Evolutionary conservation across 179 eudicot genomes (phyloP).

Genomic region (Beta corolliflora): DNA sequence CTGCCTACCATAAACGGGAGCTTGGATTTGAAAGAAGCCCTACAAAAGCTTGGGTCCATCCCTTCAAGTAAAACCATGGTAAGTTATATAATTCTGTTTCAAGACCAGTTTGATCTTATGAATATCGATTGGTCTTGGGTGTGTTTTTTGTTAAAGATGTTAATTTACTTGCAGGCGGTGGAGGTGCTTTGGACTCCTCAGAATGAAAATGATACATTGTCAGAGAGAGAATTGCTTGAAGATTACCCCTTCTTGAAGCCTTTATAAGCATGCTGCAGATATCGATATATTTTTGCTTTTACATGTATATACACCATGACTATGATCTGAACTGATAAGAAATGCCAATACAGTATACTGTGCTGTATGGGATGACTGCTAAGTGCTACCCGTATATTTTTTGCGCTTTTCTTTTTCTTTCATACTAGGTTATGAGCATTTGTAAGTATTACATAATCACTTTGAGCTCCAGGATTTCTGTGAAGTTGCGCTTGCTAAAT

Average conservation of each 20-base stretch:
- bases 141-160: neutral
- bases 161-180: conserved; percentile 56
- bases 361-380: neutral
- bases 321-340: neutral
- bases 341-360: neutral
- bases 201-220: conserved; percentile 62
- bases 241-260: conserved; percentile 79
- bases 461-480: neutral
- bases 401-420: neutral
- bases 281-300: neutral
- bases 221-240: conserved; percentile 72
- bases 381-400: neutral
- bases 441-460: neutral
- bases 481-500: no score
- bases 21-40: conserved; percentile 70
- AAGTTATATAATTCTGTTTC: conserved; percentile 12
- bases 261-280: conserved; percentile 33
- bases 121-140: neutral
- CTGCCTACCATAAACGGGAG: conserved; percentile 72
- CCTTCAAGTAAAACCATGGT: conserved; percentile 73
- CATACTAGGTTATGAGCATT: neutral
- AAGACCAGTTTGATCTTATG: neutral
- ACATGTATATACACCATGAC: conserved; percentile 20
- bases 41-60: conserved; percentile 78
- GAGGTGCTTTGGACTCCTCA: conserved; percentile 97